Evolutionary conservation across 352 stramenopile genomes (phyloP).

Genomic region (Phytophthora tentaculata): DNA sequence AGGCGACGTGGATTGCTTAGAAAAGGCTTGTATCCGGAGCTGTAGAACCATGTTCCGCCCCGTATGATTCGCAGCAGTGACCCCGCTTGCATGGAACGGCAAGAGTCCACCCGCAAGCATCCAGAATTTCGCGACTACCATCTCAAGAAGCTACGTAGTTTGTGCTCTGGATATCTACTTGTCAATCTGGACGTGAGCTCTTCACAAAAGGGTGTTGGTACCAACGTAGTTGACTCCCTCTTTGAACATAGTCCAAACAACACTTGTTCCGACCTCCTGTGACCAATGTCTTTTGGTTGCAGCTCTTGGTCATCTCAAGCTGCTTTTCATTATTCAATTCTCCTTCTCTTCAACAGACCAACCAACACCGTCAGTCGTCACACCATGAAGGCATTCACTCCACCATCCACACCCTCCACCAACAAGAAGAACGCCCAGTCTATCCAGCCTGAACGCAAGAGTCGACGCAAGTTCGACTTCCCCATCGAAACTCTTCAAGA

Average conservation of each 20-base stretch:
- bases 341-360: conserved; percentile 7
- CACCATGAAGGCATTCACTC: background rate
- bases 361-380: background rate
- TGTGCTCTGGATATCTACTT: conserved; percentile 17
- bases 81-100: conserved; percentile 21
- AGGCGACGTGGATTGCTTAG: conserved; percentile 1
- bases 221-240: background rate
- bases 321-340: conserved; percentile 38
- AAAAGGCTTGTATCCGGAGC: conserved; percentile 17
- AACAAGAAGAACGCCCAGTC: conserved; percentile 12
- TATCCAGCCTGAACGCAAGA: conserved; percentile 29
- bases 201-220: conserved; percentile 12
- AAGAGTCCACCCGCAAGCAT: conserved; percentile 19
- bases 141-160: background rate
- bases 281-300: conserved; percentile 5
- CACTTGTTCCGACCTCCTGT: conserved; percentile 1
- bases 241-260: background rate
- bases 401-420: background rate
- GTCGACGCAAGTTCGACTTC: conserved; percentile 59
- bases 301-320: conserved; percentile 14
- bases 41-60: conserved; percentile 17
- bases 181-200: conserved; percentile 22
- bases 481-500: conserved; percentile 39
- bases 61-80: conserved; percentile 21
- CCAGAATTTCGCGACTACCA: conserved; percentile 29